Base-by-base conservation (phyloP, 805 yeast genomes). In the Candida krabiensis region DNA sequence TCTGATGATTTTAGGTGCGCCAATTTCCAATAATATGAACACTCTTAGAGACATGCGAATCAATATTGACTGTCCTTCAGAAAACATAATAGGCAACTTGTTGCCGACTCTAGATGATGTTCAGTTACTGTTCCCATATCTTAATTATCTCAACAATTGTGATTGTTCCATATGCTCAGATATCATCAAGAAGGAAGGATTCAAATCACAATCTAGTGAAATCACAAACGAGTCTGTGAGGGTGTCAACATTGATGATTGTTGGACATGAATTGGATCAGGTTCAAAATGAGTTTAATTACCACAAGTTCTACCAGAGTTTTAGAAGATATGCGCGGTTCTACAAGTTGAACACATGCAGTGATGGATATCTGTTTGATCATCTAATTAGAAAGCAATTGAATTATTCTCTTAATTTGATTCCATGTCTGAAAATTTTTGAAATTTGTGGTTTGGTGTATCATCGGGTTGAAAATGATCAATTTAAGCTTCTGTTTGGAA, bases 1-100 rank as follows among this genome's bases (percentile, higher is more conserved):
- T 16, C 44, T 61, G 22, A 60, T 60, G 64, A 57, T 61, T 18
- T 33, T 61, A 6, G 64, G 63, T 2, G 47, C 62, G 2, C 61
- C 63, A 4, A 40, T 61, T 11, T 37, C 58, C 5, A 55, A 53
- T 30, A 59, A 60, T 37, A 36, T 43, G 16, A 8, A 23, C 3
- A 40, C 59, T 5, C 33, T 61, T 11, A 34, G 47, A 22, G 60
- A 58, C 33, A 44, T 61, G 12, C 35, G 58, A 9, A 38, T 61
- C 15, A 56, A 58, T 38, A 45, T 59, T 9, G 42, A 42, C 29
- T 29, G 41, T 8, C 64, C 66, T 1, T 56, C 63, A 2, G 64
- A 61, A 33, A 58, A 56, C 42, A 33, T 61, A 6, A 44, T 61
- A 28, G 61, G 56, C 1, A 55, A 56, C 28, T 35, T 60, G 3